A percentile compares a stretch with the other conserved stretches of the same genome.
Evolutionary conservation across 768 basidiomycete species (phyloP).

Genomic region (Termitomyces sp.): DNA sequence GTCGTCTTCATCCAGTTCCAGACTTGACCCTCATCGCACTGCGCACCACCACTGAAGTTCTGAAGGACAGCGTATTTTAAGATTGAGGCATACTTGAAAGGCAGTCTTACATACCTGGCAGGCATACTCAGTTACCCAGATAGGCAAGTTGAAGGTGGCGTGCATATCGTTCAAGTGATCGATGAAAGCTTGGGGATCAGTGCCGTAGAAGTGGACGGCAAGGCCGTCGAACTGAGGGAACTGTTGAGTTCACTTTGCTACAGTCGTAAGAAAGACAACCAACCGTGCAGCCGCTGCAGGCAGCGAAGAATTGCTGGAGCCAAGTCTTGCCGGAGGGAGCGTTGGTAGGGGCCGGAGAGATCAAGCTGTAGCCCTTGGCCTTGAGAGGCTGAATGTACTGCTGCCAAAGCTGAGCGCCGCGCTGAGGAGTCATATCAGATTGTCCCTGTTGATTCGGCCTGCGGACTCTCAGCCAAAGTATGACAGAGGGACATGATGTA

Average conservation of each 20-base stretch:
- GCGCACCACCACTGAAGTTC: slow-evolving; percentile 48
- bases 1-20: slow-evolving; percentile 41
- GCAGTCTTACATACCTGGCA: slow-evolving; percentile 39
- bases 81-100: not conserved
- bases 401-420: slow-evolving; percentile 54
- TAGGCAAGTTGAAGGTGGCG: slow-evolving; percentile 29
- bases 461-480: not conserved
- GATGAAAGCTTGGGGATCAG: slow-evolving; percentile 39
- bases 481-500: not conserved
- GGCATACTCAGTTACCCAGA: slow-evolving; percentile 72
- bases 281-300: slow-evolving; percentile 51
- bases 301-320: slow-evolving; percentile 53
- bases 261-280: slow-evolving; percentile 19
- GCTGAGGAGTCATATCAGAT: slow-evolving; percentile 48
- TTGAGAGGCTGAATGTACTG: slow-evolving; percentile 56
- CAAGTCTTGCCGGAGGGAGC: slow-evolving; percentile 54
- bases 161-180: slow-evolving; percentile 45
- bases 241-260: not conserved
- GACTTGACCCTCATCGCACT: slow-evolving; percentile 36
- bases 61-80: slow-evolving; percentile 18
- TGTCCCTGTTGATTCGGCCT: slow-evolving; percentile 69
- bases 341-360: slow-evolving; percentile 66
- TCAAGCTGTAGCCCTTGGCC: slow-evolving; percentile 47
- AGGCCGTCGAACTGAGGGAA: slow-evolving; percentile 44
- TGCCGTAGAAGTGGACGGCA: slow-evolving; percentile 70